phyloP scores from a whole-genome alignment of 805 yeast genomes.

The Candida bentonensis region DNA sequence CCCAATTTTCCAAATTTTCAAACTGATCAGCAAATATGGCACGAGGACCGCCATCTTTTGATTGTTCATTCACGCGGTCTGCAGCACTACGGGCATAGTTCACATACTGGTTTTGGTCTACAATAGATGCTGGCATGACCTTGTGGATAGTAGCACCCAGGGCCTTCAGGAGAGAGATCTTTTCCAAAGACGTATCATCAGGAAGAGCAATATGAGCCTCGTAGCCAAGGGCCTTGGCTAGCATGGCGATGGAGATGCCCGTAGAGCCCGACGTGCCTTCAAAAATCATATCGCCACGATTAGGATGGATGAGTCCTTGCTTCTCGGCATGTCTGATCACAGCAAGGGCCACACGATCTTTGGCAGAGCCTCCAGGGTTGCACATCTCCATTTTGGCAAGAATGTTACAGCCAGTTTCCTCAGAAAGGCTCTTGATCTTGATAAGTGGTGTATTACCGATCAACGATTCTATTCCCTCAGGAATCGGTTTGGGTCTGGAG shows the following conservation, averaged over 20 bases:
- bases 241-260: constrained; percentile 82
- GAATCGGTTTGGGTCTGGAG: constrained; percentile 5
- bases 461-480: constrained; percentile 54
- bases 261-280: constrained; percentile 98
- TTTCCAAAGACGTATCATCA: constrained; percentile 82
- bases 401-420: constrained; percentile 63
- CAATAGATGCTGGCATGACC: constrained; percentile 90
- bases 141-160: constrained; percentile 75
- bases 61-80: constrained; percentile 23
- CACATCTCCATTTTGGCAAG: constrained; percentile 75
- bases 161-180: constrained; percentile 51
- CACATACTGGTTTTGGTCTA: constrained; percentile 85
- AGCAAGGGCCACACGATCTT: constrained; percentile 84
- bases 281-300: constrained; percentile 58
- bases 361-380: constrained; percentile 94
- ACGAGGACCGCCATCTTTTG: constrained; percentile 23
- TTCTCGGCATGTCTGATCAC: constrained; percentile 59
- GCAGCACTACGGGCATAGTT: constrained; percentile 71
- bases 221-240: constrained; percentile 83
- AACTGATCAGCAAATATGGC: constrained; percentile 94
- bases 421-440: constrained; percentile 53
- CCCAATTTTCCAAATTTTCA: constrained; percentile 88
- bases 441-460: constrained; percentile 89
- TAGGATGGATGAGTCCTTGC: constrained; percentile 40
- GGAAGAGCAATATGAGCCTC: constrained; percentile 88